Base-by-base conservation (phyloP, 208 protist genomes). In the Leishmania braziliensis region DNA sequence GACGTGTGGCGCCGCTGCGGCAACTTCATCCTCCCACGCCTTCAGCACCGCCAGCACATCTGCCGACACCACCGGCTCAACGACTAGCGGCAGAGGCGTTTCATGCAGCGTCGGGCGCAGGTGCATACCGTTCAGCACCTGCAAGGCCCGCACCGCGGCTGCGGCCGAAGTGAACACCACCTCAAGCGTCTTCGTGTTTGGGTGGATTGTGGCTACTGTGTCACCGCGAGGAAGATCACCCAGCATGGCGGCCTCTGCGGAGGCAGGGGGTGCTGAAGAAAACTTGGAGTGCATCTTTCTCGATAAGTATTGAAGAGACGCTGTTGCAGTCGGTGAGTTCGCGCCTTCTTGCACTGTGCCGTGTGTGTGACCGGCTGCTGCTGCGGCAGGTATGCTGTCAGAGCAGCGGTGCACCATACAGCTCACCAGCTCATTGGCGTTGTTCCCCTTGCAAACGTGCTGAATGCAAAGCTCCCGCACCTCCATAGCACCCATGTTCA, bases 51-150 rank as follows among this genome's bases (percentile, higher is more conserved):
- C 84, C 36, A 93, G 65, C 69, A 95, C 84, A 46, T 96, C 93
- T 36, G 90, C 90, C 4, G 93, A 90, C 26, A 94, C 84, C 20
- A 92, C 83, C 43, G 93, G 93, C 82, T 95, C 93, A 39, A 88
- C 93, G 0, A 85, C 78, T 9, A 96, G 79, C 8, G 46, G 58
- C n/a, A 84, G 39, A 20, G 80, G 56, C 9, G 20, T 70, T 18
- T 58, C 62, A 33, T 79, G 53, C 51, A 56, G 1, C 5, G 76
- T 81, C 54, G 78, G 78, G 48, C 80, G 71, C 50, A 90, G 78
- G 48, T 71, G 68, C 36, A 81, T 72, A 0, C 84, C 63, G 46
- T 95, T 87, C 70, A 96, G 85, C 70, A 81, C 83, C 58, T 63
- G 56, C 48, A 96, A 69, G 26, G 93, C 91, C 16, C 85, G 83